Evolutionary conservation across 805 yeast species (phyloP), one percentile per base, ranked within the genome.

Genomic region (Barnettozyma populi): DNA sequence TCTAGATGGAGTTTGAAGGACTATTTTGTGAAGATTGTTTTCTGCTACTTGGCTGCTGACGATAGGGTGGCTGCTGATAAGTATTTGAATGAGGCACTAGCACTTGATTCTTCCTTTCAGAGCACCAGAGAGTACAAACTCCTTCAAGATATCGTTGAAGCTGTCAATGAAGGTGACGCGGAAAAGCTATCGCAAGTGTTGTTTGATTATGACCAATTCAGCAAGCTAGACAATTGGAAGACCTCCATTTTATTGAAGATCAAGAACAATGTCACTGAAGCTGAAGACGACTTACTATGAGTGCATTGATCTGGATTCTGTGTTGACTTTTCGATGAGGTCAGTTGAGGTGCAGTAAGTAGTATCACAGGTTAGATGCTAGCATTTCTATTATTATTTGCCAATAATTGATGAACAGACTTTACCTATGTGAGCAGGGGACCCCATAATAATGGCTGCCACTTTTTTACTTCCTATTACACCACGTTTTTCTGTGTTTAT

Each of bases 1-100:
- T 79, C 92, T 36, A 85, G 82, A 68, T 94, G 97, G 97, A 83
- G 89, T 44, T 73, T 94, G 61, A 94, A 94, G 66, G 99, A 94
- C 48, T 89, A 92, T 65, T 90, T 86, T 59, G 72, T 88, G 61
- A 90, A 90, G 71, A 82, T 86, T 45, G 82, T 87, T 24, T 72
- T 94, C 48, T 88, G 97, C 63, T 79, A 84, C 45, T 72, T 94
- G 54, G 95, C 97, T 31, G 79, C 80, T 49, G 89, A 80, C 54
- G 99, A 94, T 66, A 72, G 79, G 35, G 90, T 95, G 32, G 95
- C 95, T 43, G 96, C 96, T 0, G 76, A 78, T 46, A 84, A 86
- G 59, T 77, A 88, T 34, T 65, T 86, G 45, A 80, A 78, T 27
- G 77, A 78, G 50, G 86, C 81, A 50, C 62, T 72, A 11, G 78